Conservation (phyloP, 768 basidiomycete genomes). For the Termitomyces sp. region DNA sequence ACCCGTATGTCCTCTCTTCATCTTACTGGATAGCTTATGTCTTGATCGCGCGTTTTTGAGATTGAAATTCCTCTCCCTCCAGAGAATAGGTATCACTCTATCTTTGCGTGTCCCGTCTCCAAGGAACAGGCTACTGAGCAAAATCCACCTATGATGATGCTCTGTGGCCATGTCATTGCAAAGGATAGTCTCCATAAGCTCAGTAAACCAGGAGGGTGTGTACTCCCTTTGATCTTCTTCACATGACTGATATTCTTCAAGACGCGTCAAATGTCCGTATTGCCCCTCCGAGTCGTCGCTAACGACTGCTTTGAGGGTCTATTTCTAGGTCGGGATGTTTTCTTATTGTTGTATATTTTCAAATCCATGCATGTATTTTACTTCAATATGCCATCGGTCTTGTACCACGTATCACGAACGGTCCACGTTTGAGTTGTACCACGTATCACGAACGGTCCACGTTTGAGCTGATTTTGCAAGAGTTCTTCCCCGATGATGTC, state of each 20-base stretch:
- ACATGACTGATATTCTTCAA: constrained; percentile 27
- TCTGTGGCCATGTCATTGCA: constrained; percentile 92
- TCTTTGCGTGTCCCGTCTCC: constrained; percentile 96
- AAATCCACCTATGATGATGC: constrained; percentile 98
- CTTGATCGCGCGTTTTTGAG: constrained; percentile 35
- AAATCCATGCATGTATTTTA: constrained; percentile 1
- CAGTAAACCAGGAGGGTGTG: constrained; percentile 75
- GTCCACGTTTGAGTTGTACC: not conserved
- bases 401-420: not conserved
- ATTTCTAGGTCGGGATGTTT: constrained; percentile 43
- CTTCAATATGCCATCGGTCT: not conserved
- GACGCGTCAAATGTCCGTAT: constrained; percentile 95
- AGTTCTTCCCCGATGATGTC: not conserved
- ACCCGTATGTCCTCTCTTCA: constrained; percentile 51
- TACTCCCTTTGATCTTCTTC: constrained; percentile 5
- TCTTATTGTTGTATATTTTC: not conserved
- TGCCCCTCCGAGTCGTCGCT: constrained; percentile 80
- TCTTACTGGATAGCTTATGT: not conserved
- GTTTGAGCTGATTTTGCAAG: too few species aligned
- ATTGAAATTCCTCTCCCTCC: constrained; percentile 90
- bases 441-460: too few species aligned
- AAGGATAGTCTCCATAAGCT: constrained; percentile 89
- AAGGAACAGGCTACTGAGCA: constrained; percentile 92
- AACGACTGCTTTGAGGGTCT: constrained; percentile 54
- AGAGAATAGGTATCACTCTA: constrained; percentile 91